phyloP scores from a whole-genome alignment of 2,329 filamentous ascomycete genomes.

The Lizonia empirigonia region DNA sequence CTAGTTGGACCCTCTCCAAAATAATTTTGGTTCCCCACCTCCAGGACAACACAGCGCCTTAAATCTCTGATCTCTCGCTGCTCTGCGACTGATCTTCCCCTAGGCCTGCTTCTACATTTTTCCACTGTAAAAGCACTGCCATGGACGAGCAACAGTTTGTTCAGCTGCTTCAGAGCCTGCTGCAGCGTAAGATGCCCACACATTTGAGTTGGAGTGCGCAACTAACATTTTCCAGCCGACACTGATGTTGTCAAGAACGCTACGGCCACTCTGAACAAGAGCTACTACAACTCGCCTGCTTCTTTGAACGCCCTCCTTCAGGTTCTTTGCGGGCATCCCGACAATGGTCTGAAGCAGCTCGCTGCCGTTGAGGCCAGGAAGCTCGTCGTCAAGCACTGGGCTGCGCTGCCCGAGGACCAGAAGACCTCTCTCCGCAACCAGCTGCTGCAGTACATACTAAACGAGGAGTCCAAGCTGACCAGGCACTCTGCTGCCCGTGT shows the following conservation, averaged over 20 bases:
- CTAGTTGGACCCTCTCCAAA: conserved; percentile 12
- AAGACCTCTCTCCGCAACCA: conserved; percentile 81
- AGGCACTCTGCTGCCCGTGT: conserved; percentile 88
- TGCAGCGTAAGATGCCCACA: conserved; percentile 71
- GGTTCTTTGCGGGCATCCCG: conserved; percentile 79
- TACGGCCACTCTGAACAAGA: conserved; percentile 87
- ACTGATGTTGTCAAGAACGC: conserved; percentile 78
- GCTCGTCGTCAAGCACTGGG: conserved; percentile 86
- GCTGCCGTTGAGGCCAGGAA: conserved; percentile 89
- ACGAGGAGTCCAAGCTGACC: conserved; percentile 75
- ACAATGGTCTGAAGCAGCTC: conserved; percentile 78
- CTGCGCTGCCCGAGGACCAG: conserved; percentile 71
- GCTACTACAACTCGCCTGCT: conserved; percentile 86
- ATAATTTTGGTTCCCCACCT: conserved; percentile 28
- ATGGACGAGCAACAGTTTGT: conserved; percentile 88
- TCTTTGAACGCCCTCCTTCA: conserved; percentile 86
- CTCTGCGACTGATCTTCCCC: conserved; percentile 27
- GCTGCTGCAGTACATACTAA: conserved; percentile 81
- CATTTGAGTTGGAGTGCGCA: conserved; percentile 1
- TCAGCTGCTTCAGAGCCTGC: conserved; percentile 82
- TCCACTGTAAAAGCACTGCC: conserved; percentile 32
- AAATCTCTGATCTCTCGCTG: conserved; percentile 28
- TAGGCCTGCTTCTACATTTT: conserved; percentile 31
- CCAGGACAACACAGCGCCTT: conserved; percentile 22
- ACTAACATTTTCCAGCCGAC: conserved; percentile 68